These are phyloP conservation scores for Phyllosticta citribraziliensis DNA, from an alignment of 2,329 filamentous ascomycete species.

Conservation along the genomic window DNA sequence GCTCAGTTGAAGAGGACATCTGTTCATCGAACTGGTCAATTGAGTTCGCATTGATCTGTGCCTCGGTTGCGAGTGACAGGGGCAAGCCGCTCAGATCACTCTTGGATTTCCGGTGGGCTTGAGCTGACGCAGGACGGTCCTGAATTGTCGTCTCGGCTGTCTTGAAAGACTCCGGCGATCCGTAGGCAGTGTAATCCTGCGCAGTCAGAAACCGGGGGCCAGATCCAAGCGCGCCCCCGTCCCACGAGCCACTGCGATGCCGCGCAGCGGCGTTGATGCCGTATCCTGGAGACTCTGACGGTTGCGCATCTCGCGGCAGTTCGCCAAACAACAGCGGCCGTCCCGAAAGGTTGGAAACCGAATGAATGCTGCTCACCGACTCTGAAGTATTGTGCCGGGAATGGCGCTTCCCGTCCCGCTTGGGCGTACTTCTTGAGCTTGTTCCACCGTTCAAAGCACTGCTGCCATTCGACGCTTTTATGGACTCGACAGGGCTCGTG, in stretches of 20 bases:
- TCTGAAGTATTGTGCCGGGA: conserved; percentile 1
- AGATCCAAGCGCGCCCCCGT: conserved; percentile 5
- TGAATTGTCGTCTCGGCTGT: not conserved
- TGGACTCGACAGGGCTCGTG: not conserved
- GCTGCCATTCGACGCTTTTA: not conserved
- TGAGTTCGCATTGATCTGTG: conserved; percentile 3
- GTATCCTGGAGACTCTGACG: not conserved
- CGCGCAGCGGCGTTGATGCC: conserved; percentile 4
- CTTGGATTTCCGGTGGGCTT: conserved; percentile 8
- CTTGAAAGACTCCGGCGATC: not conserved
- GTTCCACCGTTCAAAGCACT: conserved; percentile 5
- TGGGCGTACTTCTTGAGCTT: conserved; percentile 5
- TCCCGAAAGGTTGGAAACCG: not conserved
- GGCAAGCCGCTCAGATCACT: conserved; percentile 6
- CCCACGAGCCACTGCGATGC: conserved; percentile 7
- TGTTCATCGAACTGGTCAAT: conserved; percentile 10
- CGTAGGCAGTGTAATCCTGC: not conserved
- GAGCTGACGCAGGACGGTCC: conserved; percentile 4
- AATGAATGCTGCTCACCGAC: conserved; percentile 9
- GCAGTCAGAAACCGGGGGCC: conserved; percentile 5
- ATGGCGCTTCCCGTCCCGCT: conserved; percentile 4
- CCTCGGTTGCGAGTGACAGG: conserved; percentile 3
- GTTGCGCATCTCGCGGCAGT: not conserved
- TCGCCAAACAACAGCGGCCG: conserved; percentile 10
- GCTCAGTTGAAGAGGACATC: conserved; percentile 6